Percentiles rank a stretch among this genome's conserved stretches.
phyloP scores from a whole-genome alignment of 108 stramenopile genomes.

The Fistulifera solaris region DNA sequence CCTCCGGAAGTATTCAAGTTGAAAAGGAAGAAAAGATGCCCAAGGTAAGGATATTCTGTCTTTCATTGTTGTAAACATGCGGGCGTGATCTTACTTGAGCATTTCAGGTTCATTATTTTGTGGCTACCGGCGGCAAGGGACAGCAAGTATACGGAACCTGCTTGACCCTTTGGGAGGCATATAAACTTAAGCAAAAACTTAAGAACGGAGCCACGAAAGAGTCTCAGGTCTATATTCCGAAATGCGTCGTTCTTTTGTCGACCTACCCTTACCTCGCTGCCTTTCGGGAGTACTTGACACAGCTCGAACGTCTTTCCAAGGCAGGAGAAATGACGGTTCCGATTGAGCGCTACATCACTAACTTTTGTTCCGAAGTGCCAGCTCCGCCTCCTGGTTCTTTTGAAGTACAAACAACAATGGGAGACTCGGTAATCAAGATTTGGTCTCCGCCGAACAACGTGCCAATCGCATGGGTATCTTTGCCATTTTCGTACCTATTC shows the following conservation, averaged over 20 bases:
- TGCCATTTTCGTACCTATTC: constrained; percentile 79
- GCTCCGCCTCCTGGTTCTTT: constrained; percentile 88
- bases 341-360: constrained; percentile 88
- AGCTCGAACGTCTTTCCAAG: constrained; percentile 80
- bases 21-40: constrained; percentile 41
- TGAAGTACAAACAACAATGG: constrained; percentile 74
- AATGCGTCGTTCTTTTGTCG: constrained; percentile 84
- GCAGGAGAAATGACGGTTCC: constrained; percentile 74
- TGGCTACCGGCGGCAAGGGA: constrained; percentile 65
- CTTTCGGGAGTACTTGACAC: constrained; percentile 82
- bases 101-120: constrained; percentile 62
- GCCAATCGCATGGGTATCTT: constrained; percentile 82
- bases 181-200: constrained; percentile 23
- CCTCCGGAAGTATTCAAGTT: constrained; percentile 51
- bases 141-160: constrained; percentile 72
- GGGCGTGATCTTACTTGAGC: not conserved
- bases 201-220: constrained; percentile 9
- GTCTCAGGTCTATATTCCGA: constrained; percentile 62
- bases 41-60: constrained; percentile 29
- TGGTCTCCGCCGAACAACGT: constrained; percentile 85
- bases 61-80: not conserved
- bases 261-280: constrained; percentile 84
- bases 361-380: constrained; percentile 90
- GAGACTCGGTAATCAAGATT: constrained; percentile 70
- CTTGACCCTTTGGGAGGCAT: constrained; percentile 63